phyloP scores from a whole-genome alignment of 345 rosid species.

The Reutealis trisperma region DNA sequence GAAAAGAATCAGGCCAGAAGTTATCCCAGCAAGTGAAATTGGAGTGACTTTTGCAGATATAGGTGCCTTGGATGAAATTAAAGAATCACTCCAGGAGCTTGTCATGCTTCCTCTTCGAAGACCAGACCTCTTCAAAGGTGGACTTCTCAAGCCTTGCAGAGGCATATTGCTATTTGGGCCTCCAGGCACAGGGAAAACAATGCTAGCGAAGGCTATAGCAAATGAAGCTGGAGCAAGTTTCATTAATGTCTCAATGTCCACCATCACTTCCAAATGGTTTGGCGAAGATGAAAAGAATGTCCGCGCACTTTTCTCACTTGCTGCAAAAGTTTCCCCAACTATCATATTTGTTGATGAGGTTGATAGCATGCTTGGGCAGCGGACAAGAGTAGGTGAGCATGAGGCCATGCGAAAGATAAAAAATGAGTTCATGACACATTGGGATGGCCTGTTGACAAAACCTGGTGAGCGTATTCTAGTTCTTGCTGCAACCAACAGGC shows the following conservation, averaged over 20 bases:
- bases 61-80: slow-evolving; percentile 85
- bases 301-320: slow-evolving; percentile 83
- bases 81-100: slow-evolving; percentile 94
- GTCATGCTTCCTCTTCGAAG: slow-evolving; percentile 98
- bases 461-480: slow-evolving; percentile 83
- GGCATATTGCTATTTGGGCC: slow-evolving; percentile 97
- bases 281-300: slow-evolving; percentile 99
- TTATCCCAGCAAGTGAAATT: slow-evolving; percentile 88
- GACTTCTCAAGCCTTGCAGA: slow-evolving; percentile 95
- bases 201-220: slow-evolving; percentile 99
- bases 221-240: slow-evolving; percentile 99
- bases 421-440: slow-evolving; percentile 97
- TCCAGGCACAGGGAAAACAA: slow-evolving; percentile 99
- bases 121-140: slow-evolving; percentile 95
- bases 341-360: slow-evolving; percentile 97
- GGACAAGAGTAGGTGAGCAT: slow-evolving; percentile 93
- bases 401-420: slow-evolving; percentile 98
- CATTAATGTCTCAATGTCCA: slow-evolving; percentile 98
- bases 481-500: slow-evolving; percentile 99
- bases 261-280: slow-evolving; percentile 98
- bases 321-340: slow-evolving; percentile 96
- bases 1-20: slow-evolving; percentile 97
- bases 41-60: slow-evolving; percentile 97
- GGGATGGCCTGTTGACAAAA: slow-evolving; percentile 97
- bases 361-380: slow-evolving; percentile 99